Evolutionary conservation across 805 yeast species (phyloP), one percentile per base, ranked within the genome.

Genomic region (Saccharomycopsis fermentans): DNA sequence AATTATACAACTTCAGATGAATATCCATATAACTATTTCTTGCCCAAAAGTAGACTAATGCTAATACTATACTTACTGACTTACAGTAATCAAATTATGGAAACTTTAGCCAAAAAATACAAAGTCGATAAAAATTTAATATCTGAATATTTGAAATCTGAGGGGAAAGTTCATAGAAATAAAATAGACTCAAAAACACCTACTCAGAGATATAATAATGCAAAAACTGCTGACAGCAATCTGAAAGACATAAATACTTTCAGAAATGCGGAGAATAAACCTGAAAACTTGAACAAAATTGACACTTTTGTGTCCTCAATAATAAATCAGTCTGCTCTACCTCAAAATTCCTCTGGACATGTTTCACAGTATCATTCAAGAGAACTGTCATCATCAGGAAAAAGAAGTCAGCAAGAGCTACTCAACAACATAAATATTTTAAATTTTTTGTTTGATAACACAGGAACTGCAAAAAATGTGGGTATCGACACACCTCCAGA

Each of bases 51-150:
- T 65, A 73, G 81, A 58, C 73, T 83, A 55, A 81, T 84, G 29
- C 69, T 84, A 29, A 80, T 81, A 19, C 68, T 84, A 34, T 84
- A 83, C 63, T 74, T 80, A 16, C 86, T 82, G 64, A 82, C 87
- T 0, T 84, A 83, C 66, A 76, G 79, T 1, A 77, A 77, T 39
- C 86, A 82, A 67, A 76, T 83, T 59, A 69, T 68, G 37, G 51
- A 47, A 24, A 27, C 40, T n/a, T 27, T 56, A 26, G 32, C 27
- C 21, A 34, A 29, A 9, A 34, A 53, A 24, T 53, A 40, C 24
- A 47, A 40, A 26, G 53, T 54, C 35, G 59, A 39, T 48, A 55
- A 53, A 16, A 50, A 51, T 5, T 4, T 26, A 17, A 34, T 34
- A 17, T 17, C 36, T 35, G 26, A 51, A 4, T 51, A n/a, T 17